Percentiles rank a stretch among this genome's conserved stretches.
Evolutionary conservation across 768 basidiomycete genomes (phyloP).

Genomic region (Mycena leptocephala): DNA sequence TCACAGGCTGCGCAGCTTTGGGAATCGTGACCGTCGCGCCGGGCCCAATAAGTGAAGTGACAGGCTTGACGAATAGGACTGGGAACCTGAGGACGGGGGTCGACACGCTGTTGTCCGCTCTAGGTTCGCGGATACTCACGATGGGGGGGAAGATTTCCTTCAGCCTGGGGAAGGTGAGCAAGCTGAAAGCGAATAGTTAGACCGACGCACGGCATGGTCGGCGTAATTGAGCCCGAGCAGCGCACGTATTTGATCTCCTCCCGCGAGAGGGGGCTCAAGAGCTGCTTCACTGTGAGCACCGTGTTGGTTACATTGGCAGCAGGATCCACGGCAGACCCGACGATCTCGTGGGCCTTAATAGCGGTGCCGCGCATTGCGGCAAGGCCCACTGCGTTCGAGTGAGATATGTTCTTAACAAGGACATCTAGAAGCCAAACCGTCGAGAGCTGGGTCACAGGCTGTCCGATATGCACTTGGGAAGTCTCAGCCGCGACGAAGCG

Average conservation of each 20-base stretch:
- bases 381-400: slow-evolving; percentile 69
- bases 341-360: slow-evolving; percentile 82
- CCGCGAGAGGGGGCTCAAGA: slow-evolving; percentile 79
- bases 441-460: slow-evolving; percentile 81
- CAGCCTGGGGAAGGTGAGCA: slow-evolving; percentile 60
- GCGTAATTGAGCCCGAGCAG: slow-evolving; percentile 88
- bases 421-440: slow-evolving; percentile 61
- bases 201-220: slow-evolving; percentile 79
- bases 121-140: slow-evolving; percentile 61
- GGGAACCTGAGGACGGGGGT: slow-evolving; percentile 65
- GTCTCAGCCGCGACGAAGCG: slow-evolving; percentile 88
- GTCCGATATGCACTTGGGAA: slow-evolving; percentile 80
- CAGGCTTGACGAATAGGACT: slow-evolving; percentile 86
- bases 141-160: slow-evolving; percentile 76
- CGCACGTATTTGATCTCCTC: slow-evolving; percentile 81
- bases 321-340: slow-evolving; percentile 79
- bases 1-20: slow-evolving; percentile 76
- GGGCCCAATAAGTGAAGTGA: slow-evolving; percentile 80
- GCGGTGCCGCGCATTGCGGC: slow-evolving; percentile 65
- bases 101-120: neutral
- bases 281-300: slow-evolving; percentile 78
- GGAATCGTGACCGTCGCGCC: slow-evolving; percentile 78
- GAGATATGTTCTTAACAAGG: neutral
- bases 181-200: neutral
- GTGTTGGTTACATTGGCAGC: slow-evolving; percentile 74